Base-by-base conservation (phyloP, 257 asterid genomes). In the Nicotiana obtusifolia region DNA sequence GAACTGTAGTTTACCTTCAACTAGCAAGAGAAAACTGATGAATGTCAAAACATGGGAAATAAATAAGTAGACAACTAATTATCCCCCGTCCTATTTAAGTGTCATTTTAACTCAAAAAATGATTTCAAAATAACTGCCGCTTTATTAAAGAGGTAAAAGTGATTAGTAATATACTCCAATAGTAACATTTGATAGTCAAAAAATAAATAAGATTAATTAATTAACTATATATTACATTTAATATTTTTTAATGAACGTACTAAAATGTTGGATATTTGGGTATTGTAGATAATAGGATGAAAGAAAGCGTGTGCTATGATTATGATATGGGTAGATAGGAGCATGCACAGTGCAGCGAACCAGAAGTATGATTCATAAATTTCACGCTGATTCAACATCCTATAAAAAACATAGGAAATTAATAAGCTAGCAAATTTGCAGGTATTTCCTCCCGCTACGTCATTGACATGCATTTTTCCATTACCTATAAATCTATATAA, bases 341-440 rank as follows among this genome's bases (percentile, higher is more conserved):
- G 41, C 79, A 73, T 73, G 79, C 79, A 73, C 4, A 13, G 14
- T 73, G 22, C 49, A 73, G 41, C 79, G 47, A 73, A 73, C 79
- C 7, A 16, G 13, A 47, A 17, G 61, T 20, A 22, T 41, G 60
- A 73, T 73, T 73, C 61, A 47, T 44, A 73, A 73, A 47, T 44
- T 73, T 73, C 61, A 24, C 60, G 33, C 33, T 44, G 24, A 47
- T 47, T 73, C 78, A 47, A 14, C 61, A 47, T 22, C 79, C 79
- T 35, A 73, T 13, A 47, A 73, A 11, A 47, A 73, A 17, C 61
- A 20, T 22, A 22, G 24, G 13, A 47, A 73, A 44, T 73, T 47
- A 73, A 73, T 47, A 22, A 13, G 22, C 20, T 13, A 20, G 22
- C 22, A 44, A 73, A 1, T 13, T n/a, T 61, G 35, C 54, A 20